phyloP scores from a whole-genome alignment of 306 rosid genomes.

The Parietaria judaica region DNA sequence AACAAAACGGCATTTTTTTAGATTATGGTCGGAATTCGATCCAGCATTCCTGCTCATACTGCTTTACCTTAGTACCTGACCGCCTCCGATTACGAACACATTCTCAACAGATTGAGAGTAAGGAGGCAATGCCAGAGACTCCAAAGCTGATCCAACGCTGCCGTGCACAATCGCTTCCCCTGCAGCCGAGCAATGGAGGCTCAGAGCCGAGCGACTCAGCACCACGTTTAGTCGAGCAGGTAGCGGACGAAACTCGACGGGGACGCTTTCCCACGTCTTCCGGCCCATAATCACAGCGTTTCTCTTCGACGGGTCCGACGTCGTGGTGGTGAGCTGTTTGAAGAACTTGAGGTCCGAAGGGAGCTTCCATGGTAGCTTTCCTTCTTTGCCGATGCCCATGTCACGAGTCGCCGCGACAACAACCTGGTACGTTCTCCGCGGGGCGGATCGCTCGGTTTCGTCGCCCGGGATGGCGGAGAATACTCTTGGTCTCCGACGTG shows the following conservation, averaged over 20 bases:
- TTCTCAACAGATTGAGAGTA: slow-evolving; percentile 83
- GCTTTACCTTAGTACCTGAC: slow-evolving; percentile 62
- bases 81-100: slow-evolving; percentile 91
- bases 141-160: slow-evolving; percentile 82
- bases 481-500: not conserved
- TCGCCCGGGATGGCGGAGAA: slow-evolving; percentile 2
- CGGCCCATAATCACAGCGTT: slow-evolving; percentile 93
- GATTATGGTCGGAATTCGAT: not conserved
- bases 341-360: slow-evolving; percentile 76
- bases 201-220: slow-evolving; percentile 68
- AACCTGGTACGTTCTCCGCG: slow-evolving; percentile 73
- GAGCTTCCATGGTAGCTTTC: slow-evolving; percentile 73
- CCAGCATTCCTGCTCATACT: slow-evolving; percentile 10
- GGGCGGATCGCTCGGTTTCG: slow-evolving; percentile 15
- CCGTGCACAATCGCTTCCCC: slow-evolving; percentile 76
- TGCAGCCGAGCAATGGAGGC: slow-evolving; percentile 66
- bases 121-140: slow-evolving; percentile 76
- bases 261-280: slow-evolving; percentile 82
- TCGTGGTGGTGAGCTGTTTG: slow-evolving; percentile 46
- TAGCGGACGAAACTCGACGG: slow-evolving; percentile 54
- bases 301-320: slow-evolving; percentile 65
- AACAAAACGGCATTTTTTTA: no score
- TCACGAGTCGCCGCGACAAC: slow-evolving; percentile 77
- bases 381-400: slow-evolving; percentile 86
- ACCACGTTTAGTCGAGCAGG: slow-evolving; percentile 86